Base-by-base conservation (phyloP, 352 stramenopile genomes). In the Pythium aphanidermatum region DNA sequence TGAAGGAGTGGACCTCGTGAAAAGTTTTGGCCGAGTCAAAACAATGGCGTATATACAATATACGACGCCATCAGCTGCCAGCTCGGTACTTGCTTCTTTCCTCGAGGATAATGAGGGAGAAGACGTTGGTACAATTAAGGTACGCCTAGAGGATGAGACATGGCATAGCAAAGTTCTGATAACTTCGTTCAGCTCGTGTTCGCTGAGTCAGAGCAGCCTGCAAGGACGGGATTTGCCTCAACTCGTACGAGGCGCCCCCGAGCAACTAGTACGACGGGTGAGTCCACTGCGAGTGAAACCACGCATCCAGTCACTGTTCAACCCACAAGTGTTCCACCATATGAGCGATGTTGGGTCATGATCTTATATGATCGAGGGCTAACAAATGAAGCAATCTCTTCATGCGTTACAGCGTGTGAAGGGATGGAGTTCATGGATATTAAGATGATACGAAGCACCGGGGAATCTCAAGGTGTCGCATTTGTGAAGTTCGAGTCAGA, bases 381-480 rank as follows among this genome's bases (percentile, higher is more conserved):
- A 13, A 57, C 76, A 7, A 88, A 74, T 9, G 61, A 81, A 29
- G 54, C 74, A 17, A 63, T 93, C 20, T 90, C 81, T 5, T 73
- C 70, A 0, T 67, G 65, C 26, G 75, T 82, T 16, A 78, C 76
- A 1, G 51, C 54, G 1, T 86, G 69, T 23, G 43, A 56, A 12
- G 79, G 79, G 0, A 89, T 93, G 76, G 66, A 91, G 43, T 87
- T 86, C 34, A 65, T 93, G 43, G 78, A 93, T 39, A 87, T 93
- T 42, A 86, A 89, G 33, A 58, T 89, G 13, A 65, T 72, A 16
- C 75, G 68, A 37, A 84, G 65, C 36, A 83, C 69, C 0, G 69
- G 72, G 0, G 68, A 83, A 35, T 60, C 74, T 1, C 78, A 90
- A 51, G 75, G 76, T 19, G 66, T 91, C 10, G 76, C 75, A 2